Evolutionary conservation across 768 basidiomycete species (phyloP).

Genomic region (Xanthoconium stramineum): DNA sequence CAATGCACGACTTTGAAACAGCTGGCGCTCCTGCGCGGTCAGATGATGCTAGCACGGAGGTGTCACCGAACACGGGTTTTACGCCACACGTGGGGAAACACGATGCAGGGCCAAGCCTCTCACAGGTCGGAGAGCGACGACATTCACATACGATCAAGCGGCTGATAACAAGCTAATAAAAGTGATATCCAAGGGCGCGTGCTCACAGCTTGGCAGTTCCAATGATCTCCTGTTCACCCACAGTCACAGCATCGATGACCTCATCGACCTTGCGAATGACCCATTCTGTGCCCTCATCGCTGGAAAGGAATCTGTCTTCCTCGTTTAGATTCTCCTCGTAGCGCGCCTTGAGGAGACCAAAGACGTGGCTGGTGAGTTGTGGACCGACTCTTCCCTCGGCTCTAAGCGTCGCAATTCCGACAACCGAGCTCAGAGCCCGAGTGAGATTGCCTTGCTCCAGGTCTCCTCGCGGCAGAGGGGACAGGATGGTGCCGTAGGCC

Average conservation of each 20-base stretch:
- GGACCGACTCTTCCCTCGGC: constrained; percentile 83
- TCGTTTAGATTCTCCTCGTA: constrained; percentile 52
- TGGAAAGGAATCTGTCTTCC: constrained; percentile 78
- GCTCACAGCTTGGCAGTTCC: constrained; percentile 62
- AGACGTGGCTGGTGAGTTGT: constrained; percentile 84
- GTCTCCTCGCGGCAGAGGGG: constrained; percentile 68
- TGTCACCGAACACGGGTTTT: constrained; percentile 29
- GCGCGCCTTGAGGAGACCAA: constrained; percentile 86
- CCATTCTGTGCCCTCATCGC: constrained; percentile 88
- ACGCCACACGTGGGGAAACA: constrained; percentile 33
- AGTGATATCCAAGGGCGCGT: constrained; percentile 18
- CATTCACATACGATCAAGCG: constrained; percentile 27
- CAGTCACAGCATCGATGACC: constrained; percentile 69
- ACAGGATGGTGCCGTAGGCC: constrained; percentile 74
- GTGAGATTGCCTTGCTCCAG: constrained; percentile 79
- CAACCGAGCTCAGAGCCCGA: constrained; percentile 78
- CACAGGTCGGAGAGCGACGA: constrained; percentile 16
- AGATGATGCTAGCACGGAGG: constrained; percentile 16
- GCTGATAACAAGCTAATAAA: constrained; percentile 29
- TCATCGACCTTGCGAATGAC: constrained; percentile 80
- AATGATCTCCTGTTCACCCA: constrained; percentile 37
- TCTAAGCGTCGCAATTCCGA: constrained; percentile 81
- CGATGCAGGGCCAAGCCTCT: constrained; percentile 25
- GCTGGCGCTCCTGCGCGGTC: constrained; percentile 18
- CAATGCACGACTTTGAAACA: constrained; percentile 25